Evolutionary conservation across 2,329 filamentous ascomycete species (phyloP).

Genomic region (Conoideocrella luteorostrata): DNA sequence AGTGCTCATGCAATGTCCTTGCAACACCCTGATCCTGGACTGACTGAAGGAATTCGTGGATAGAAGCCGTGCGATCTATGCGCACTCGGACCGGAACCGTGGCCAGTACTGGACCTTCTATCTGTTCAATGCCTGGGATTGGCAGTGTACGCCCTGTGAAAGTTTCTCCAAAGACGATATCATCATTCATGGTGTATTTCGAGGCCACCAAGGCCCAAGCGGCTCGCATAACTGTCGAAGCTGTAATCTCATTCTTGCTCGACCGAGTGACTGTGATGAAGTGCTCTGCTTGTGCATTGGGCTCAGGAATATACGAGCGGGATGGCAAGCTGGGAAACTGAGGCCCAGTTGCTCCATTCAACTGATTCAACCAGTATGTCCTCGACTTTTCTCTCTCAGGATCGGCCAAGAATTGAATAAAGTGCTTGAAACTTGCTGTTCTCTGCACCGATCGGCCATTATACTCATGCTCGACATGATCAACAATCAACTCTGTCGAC

Average conservation of each 20-base stretch:
- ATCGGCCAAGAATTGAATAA: conserved; percentile 35
- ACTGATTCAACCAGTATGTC: conserved; percentile 34
- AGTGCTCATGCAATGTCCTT: conserved; percentile 18
- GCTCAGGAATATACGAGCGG: conserved; percentile 6
- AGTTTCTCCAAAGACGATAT: conserved; percentile 23
- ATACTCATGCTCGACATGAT: conserved; percentile 12
- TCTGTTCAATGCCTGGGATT: conserved; percentile 18
- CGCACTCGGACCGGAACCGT: conserved; percentile 17
- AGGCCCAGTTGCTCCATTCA: conserved; percentile 19
- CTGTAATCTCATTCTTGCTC: conserved; percentile 14
- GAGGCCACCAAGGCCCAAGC: conserved; percentile 28
- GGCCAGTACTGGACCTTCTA: conserved; percentile 21
- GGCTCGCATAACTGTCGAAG: conserved; percentile 18
- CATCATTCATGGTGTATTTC: conserved; percentile 26
- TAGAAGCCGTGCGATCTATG: conserved; percentile 8
- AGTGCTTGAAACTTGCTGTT: conserved; percentile 25
- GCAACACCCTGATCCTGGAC: conserved; percentile 18
- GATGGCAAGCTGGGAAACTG: conserved; percentile 9
- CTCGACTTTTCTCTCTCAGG: conserved; percentile 18
- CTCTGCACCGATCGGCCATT: neutral
- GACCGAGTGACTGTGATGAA: conserved; percentile 5
- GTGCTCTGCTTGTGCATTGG: conserved; percentile 5
- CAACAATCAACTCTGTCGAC: conserved; percentile 33
- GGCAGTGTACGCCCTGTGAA: conserved; percentile 20
- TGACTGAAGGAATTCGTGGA: conserved; percentile 7